phyloP scores from a whole-genome alignment of 306 rosid species.

The Cicer judaicum region DNA sequence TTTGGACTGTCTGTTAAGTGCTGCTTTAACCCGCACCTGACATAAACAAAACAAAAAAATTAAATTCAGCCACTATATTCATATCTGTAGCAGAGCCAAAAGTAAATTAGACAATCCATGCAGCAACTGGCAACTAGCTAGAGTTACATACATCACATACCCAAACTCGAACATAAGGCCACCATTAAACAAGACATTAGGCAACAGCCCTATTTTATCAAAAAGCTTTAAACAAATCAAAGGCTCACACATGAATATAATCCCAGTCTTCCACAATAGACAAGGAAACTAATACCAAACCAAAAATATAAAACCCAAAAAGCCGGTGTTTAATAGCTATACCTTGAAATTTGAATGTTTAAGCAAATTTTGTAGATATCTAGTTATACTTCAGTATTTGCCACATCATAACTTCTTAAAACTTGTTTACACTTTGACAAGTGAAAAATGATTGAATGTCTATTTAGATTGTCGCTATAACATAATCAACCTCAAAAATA shows the following conservation, averaged over 20 bases:
- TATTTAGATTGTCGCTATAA: neutral
- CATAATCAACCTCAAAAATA: neutral
- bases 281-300: slow-evolving; percentile 15
- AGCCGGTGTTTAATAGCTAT: neutral
- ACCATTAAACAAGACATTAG: slow-evolving; percentile 7
- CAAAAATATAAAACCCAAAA: slow-evolving; percentile 1
- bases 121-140: slow-evolving; percentile 10
- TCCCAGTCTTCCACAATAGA: neutral
- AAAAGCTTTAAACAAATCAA: slow-evolving; percentile 6
- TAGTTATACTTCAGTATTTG: neutral
- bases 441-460: neutral
- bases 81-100: slow-evolving; percentile 30
- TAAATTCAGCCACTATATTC: slow-evolving; percentile 33
- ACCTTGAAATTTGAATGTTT: neutral
- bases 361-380: neutral
- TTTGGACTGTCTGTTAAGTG: slow-evolving; percentile 83
- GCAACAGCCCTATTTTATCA: neutral
- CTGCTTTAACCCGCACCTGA: slow-evolving; percentile 95
- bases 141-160: neutral
- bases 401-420: neutral
- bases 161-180: slow-evolving; percentile 14
- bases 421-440: neutral
- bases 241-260: slow-evolving; percentile 14
- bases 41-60: slow-evolving; percentile 12
- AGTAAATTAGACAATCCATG: neutral